Evolutionary conservation across 148 eudicot species (phyloP).

Genomic region (Simmondsia chinensis): DNA sequence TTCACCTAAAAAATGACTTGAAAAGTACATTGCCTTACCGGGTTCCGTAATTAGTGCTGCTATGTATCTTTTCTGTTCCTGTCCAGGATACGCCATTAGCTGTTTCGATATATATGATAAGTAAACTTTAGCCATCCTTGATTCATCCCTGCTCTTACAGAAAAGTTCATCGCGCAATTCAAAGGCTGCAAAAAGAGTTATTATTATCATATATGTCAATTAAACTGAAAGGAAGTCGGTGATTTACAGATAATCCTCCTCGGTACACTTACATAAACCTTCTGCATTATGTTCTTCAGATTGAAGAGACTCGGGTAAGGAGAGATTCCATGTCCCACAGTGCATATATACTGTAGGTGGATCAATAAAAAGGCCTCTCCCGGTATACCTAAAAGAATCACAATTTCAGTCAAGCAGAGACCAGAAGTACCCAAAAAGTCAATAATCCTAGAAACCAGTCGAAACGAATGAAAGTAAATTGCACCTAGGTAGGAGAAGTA

Average conservation of each 20-base stretch:
- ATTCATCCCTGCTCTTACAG: constrained; percentile 47
- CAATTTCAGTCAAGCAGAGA: background rate
- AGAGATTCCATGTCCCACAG: constrained; percentile 56
- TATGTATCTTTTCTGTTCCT: constrained; percentile 29
- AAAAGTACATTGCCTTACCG: constrained; percentile 33
- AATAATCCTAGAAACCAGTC: too few species aligned
- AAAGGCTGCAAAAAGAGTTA: constrained; percentile 41
- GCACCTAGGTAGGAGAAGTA: too few species aligned
- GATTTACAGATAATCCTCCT: background rate
- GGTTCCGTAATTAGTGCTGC: constrained; percentile 93
- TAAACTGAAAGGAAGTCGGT: background rate
- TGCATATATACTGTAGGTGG: constrained; percentile 71
- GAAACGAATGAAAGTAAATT: too few species aligned
- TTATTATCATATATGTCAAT: constrained; percentile 1
- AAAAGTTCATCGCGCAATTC: constrained; percentile 56
- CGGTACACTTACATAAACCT: constrained; percentile 43
- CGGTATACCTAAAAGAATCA: constrained; percentile 61
- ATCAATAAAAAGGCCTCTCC: constrained; percentile 83
- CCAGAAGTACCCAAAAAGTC: too few species aligned
- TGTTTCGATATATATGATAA: constrained; percentile 39
- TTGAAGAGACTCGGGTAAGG: constrained; percentile 46
- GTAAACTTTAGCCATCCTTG: constrained; percentile 45
- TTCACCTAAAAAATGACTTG: background rate
- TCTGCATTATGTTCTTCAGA: constrained; percentile 20
- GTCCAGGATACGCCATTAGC: constrained; percentile 28